phyloP scores from a whole-genome alignment of 169 alveolate genomes.

The Amoebophrya sp. region DNA sequence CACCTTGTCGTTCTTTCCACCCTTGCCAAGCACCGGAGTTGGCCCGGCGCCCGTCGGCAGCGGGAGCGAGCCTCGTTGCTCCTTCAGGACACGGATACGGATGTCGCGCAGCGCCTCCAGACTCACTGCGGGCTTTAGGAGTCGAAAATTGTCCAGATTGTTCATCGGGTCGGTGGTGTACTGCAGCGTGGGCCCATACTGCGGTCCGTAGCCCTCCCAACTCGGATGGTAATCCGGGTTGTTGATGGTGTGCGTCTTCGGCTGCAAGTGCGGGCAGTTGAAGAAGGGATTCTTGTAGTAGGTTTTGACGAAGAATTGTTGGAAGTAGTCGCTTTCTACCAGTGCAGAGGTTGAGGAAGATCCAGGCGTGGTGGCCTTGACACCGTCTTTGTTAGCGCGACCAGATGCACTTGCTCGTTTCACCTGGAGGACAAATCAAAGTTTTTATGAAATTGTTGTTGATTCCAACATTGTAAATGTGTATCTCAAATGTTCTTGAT shows the following conservation, averaged over 20 bases:
- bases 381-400: too few species aligned
- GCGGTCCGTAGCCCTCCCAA: not conserved
- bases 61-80: not conserved
- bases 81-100: not conserved
- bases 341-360: not conserved
- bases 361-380: too few species aligned
- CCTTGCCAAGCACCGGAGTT: not conserved
- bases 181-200: not conserved
- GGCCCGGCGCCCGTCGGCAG: not conserved
- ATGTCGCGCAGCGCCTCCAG: constrained; percentile 12
- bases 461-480: too few species aligned
- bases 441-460: too few species aligned
- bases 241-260: not conserved
- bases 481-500: too few species aligned
- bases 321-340: not conserved
- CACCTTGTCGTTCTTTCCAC: not conserved
- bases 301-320: not conserved
- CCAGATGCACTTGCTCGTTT: too few species aligned
- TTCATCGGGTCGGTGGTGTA: not conserved
- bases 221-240: not conserved
- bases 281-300: not conserved
- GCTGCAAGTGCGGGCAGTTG: not conserved
- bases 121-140: not conserved
- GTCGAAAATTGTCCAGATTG: not conserved
- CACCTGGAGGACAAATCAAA: too few species aligned